Base-by-base conservation (phyloP, 2,329 filamentous ascomycete genomes). In the Ploettnerulaceae sp. region DNA sequence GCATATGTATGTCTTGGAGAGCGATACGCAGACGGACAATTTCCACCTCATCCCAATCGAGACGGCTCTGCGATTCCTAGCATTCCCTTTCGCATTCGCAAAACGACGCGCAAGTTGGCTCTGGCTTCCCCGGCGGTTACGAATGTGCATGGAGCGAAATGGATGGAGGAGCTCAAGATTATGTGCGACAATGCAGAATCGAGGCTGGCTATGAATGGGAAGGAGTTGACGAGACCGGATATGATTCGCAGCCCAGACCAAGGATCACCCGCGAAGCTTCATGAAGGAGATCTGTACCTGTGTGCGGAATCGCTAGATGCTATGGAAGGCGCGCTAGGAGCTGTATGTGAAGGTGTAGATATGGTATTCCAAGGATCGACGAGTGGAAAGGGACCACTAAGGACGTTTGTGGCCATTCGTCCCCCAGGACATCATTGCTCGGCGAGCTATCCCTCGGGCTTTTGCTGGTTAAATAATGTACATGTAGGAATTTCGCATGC, bases 391-490 rank as follows among this genome's bases (percentile, higher is more conserved):
- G 76, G 80, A 5, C 82, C 84, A 17, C 81, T 77, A 35, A 81
- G 89, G 45, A 89, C 90, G 0, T 98, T 98, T 64, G 89, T 97
- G 39, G 90, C 86, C 21, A 86, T 97, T 39, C 82, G 93, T 24
- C 93, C 93, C 4, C 93, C 93, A 0, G 93, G 93, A 1, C 93
- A 98, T 64, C 93, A 98, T 63, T 98, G 93, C 67, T 95, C 91
- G 2, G 81, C 88, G 3, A 80, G 85, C 39, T 84, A 85, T 58
- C 93, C 93, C 0, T 96, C 91, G 2, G 93, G 93, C 0, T 98
- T 98, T 64, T 98, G 93, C 69, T 98, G 93, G 91, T 71, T 98
- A 40, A 98, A 98, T 66, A 98, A 98, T 63, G 89, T 98, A 0
- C 91, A 97, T 62, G 88, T 98, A 17, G 93, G 91, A 0, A 95